These are phyloP conservation scores for Calonectria multiphialidica DNA, from an alignment of 2,329 filamentous ascomycete genomes.

Conservation along the genomic window DNA sequence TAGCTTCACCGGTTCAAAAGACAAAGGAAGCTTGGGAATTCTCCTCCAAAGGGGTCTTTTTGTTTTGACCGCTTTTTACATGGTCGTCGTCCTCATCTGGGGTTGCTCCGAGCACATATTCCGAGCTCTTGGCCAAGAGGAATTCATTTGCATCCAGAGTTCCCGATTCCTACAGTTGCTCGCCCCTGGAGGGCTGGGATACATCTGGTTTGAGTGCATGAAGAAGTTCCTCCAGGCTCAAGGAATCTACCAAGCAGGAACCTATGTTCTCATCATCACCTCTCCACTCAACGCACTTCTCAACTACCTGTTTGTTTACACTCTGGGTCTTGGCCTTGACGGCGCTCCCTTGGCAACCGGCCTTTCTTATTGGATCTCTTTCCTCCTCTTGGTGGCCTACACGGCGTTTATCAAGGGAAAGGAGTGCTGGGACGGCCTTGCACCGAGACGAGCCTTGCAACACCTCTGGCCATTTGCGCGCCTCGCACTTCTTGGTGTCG, in stretches of 20 bases:
- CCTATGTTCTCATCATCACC: conserved; percentile 85
- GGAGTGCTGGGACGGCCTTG: conserved; percentile 83
- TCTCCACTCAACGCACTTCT: conserved; percentile 85
- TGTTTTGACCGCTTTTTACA: conserved; percentile 79
- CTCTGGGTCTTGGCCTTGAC: conserved; percentile 76
- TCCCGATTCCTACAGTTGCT: conserved; percentile 79
- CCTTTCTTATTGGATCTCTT: conserved; percentile 88
- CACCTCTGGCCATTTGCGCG: conserved; percentile 79
- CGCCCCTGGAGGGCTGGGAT: conserved; percentile 85
- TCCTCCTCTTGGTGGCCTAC: conserved; percentile 81
- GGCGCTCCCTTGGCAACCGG: conserved; percentile 87
- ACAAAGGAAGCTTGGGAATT: conserved; percentile 83
- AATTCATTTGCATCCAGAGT: conserved; percentile 80
- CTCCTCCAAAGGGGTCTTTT: conserved; percentile 82
- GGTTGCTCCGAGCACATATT: conserved; percentile 81
- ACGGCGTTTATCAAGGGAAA: conserved; percentile 76
- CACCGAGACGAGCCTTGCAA: conserved; percentile 71
- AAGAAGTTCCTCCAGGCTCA: conserved; percentile 93
- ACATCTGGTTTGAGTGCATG: conserved; percentile 87
- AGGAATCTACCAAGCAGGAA: conserved; percentile 85
- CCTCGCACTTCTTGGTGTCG: conserved; percentile 79
- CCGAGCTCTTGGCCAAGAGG: conserved; percentile 79
- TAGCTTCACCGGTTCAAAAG: conserved; percentile 83
- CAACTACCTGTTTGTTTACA: conserved; percentile 85
- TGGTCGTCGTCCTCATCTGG: conserved; percentile 81